These are phyloP conservation scores for Xerocomellus amylosporus DNA, from an alignment of 768 basidiomycete genomes.

Conservation along the genomic window DNA sequence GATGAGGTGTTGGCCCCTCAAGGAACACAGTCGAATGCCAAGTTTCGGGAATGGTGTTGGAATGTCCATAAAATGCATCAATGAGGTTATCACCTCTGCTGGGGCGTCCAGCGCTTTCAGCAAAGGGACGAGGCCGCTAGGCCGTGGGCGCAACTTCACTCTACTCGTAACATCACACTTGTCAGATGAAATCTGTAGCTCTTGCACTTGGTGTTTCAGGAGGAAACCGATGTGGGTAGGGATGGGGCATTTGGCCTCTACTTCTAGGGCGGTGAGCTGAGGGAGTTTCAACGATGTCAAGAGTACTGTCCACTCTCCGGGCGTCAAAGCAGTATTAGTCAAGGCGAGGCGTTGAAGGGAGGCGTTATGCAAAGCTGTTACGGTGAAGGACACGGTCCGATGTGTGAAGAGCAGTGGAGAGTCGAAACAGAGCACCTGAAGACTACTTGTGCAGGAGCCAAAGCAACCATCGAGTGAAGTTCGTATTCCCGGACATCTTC, in stretches of 20 bases:
- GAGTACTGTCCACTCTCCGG: not conserved
- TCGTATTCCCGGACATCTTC: not conserved
- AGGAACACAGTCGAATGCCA: not conserved
- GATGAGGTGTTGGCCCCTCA: not conserved
- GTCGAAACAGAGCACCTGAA: not conserved
- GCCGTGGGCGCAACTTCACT: not conserved
- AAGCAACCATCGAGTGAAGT: not conserved
- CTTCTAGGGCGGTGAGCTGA: not conserved
- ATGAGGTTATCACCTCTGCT: not conserved
- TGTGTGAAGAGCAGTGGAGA: not conserved
- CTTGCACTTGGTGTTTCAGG: not conserved
- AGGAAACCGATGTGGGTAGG: not conserved
- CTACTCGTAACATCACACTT: not conserved
- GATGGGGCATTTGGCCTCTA: not conserved
- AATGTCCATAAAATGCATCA: not conserved
- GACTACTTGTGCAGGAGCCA: not conserved
- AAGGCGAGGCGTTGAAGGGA: not conserved
- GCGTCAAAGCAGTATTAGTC: not conserved
- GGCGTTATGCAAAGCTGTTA: not conserved
- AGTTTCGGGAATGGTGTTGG: not conserved
- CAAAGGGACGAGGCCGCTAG: not conserved
- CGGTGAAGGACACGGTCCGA: not conserved
- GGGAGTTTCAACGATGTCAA: not conserved
- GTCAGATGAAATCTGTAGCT: not conserved
- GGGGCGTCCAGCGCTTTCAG: not conserved